phyloP scores from a whole-genome alignment of 495 filamentous ascomycete genomes.

The Tuber aestivum region DNA sequence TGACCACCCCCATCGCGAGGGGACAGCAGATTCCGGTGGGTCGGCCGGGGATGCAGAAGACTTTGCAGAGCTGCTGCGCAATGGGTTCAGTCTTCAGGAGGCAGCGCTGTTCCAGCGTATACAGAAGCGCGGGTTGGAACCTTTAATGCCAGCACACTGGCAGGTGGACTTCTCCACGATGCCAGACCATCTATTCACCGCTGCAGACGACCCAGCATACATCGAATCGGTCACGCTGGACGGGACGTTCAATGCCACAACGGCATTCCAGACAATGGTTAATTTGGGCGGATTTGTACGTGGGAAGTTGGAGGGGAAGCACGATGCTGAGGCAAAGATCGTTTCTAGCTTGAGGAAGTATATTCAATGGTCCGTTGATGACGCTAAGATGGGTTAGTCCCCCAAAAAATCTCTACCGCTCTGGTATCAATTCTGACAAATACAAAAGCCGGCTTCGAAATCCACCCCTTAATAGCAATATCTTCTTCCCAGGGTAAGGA shows the following conservation, averaged over 20 bases:
- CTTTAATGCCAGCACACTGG: constrained; percentile 54
- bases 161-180: constrained; percentile 57
- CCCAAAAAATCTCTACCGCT: background rate
- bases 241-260: constrained; percentile 38
- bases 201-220: constrained; percentile 45
- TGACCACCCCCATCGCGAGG: constrained; percentile 12
- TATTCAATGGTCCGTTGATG: constrained; percentile 35
- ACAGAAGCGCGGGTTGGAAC: constrained; percentile 56
- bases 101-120: constrained; percentile 53
- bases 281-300: constrained; percentile 32
- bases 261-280: constrained; percentile 35
- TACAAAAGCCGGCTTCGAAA: constrained; percentile 17
- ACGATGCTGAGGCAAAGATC: constrained; percentile 32
- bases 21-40: constrained; percentile 9
- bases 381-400: constrained; percentile 20
- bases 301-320: constrained; percentile 28
- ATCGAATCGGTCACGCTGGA: constrained; percentile 47
- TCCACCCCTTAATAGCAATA: constrained; percentile 35
- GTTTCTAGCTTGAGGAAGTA: constrained; percentile 33
- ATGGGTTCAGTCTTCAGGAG: constrained; percentile 46
- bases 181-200: constrained; percentile 54
- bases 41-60: constrained; percentile 27
- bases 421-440: constrained; percentile 3
- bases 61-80: constrained; percentile 23
- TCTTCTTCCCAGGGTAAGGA: constrained; percentile 37